phyloP scores from a whole-genome alignment of 148 eudicot genomes.

The Nepenthes gracilis region DNA sequence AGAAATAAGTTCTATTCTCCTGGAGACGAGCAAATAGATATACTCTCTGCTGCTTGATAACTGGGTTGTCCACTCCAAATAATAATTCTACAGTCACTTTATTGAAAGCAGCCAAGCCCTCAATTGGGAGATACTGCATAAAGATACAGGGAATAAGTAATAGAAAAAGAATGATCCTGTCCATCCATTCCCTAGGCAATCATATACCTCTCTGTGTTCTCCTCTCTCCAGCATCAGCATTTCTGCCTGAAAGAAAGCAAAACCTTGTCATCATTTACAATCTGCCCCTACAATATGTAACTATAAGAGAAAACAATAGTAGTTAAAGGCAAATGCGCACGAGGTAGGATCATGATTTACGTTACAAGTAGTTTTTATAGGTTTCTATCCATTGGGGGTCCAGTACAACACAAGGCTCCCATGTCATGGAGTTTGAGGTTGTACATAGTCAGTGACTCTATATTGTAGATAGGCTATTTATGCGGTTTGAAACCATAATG shows the following conservation, averaged over 20 bases:
- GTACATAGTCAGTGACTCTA: too few relatives aligned
- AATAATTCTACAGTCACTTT: slow-evolving; percentile 84
- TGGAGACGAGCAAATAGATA: slow-evolving; percentile 8
- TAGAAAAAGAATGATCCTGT: slow-evolving; percentile 2
- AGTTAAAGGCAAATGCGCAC: neutral
- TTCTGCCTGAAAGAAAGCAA: slow-evolving; percentile 51
- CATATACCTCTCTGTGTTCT: slow-evolving; percentile 83
- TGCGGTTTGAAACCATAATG: too few relatives aligned
- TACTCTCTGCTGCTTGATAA: slow-evolving; percentile 72
- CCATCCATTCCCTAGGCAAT: slow-evolving; percentile 1
- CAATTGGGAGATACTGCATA: slow-evolving; percentile 89
- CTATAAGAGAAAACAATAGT: neutral
- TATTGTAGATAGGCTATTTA: too few relatives aligned
- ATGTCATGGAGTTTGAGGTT: too few relatives aligned
- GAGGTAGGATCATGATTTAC: too few relatives aligned
- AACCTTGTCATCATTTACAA: neutral
- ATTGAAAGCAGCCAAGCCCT: slow-evolving; percentile 95
- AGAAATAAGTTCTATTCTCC: neutral
- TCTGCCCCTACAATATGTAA: neutral
- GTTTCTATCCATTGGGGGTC: too few relatives aligned
- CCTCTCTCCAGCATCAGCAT: slow-evolving; percentile 89
- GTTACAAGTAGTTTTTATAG: too few relatives aligned
- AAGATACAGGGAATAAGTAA: slow-evolving; percentile 10
- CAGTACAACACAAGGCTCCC: too few relatives aligned
- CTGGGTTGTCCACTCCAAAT: slow-evolving; percentile 82